Base-by-base conservation (phyloP, 768 basidiomycete species). In the Imleria badia region DNA sequence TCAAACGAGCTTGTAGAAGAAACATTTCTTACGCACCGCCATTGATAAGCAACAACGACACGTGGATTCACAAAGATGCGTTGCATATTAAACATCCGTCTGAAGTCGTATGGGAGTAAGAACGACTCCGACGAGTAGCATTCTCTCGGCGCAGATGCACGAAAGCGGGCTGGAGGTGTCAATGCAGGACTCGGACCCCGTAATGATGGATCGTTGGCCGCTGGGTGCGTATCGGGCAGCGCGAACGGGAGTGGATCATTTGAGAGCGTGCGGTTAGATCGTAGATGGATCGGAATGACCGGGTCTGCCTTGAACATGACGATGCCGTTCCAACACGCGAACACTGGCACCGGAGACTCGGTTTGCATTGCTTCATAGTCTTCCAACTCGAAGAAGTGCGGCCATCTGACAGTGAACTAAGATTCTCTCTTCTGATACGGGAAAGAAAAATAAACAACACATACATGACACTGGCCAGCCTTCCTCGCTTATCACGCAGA, bases 241-340 rank as follows among this genome's bases (percentile, higher is more conserved):
- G 20, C 38, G 3, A 35, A 54, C 5, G 68, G 49, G 1, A 75
- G 60, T 6, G 74, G 71, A 20, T 64, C 38, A 1, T 51, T 60
- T 0, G 75, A 76, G 17, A 77, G 70, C 15, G 73, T 73, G 13
- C 49, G 58, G 41, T 75, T 75, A 1, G 65, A 60, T 40, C 77
- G 76, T 7, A 76, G 66, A 42, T 67, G 54, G 36, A 74, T 51
- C 14, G 77, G 76, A 30, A 77, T 66, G 26, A 78, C 42, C 4
- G 77, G 75, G 48, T 78, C 77, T 0, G 77, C 72, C 10, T 59
- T 41, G 58, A 78, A 73, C 3, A 72, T 72, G 45, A 68, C 68
- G 58, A 78, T 75, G 36, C 78, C 78, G 46, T 78, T 78, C 77
- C 77, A 78, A 62, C 77, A 78, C 0, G 73, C 55, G 52, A 76